A percentile compares a stretch with the other conserved stretches of the same genome.
These are phyloP conservation scores for Stygiomarasmius scandens DNA, from an alignment of 1,284 basidiomycete genomes.

Conservation along the genomic window DNA sequence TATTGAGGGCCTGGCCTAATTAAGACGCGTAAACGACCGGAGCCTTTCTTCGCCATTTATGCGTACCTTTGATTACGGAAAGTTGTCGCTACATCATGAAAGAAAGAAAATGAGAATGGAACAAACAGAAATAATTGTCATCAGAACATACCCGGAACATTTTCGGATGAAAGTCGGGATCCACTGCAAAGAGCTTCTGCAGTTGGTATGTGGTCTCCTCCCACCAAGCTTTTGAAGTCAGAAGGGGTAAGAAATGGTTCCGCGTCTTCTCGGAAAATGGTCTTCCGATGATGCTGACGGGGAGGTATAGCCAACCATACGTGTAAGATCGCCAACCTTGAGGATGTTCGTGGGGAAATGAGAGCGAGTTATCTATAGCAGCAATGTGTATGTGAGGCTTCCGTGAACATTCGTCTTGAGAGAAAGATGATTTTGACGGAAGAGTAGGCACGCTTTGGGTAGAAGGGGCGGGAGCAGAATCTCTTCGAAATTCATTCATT, in stretches of 20 bases:
- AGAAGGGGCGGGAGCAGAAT: conserved; percentile 30
- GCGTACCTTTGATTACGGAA: conserved; percentile 82
- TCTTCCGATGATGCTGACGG: conserved; percentile 81
- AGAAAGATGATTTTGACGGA: conserved; percentile 31
- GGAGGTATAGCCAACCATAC: conserved; percentile 90
- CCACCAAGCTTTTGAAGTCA: conserved; percentile 90
- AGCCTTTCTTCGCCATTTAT: background rate
- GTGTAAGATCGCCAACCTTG: conserved; percentile 89
- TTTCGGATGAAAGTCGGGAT: conserved; percentile 84
- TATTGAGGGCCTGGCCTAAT: conserved; percentile 80
- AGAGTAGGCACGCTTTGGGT: conserved; percentile 38
- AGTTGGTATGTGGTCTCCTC: conserved; percentile 82
- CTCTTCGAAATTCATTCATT: conserved; percentile 65
- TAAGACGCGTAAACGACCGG: background rate
- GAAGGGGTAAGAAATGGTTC: conserved; percentile 78
- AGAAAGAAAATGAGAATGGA: conserved; percentile 6
- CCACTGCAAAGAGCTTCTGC: conserved; percentile 75
- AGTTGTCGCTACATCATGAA: conserved; percentile 68
- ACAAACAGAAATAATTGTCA: background rate
- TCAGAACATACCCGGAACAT: conserved; percentile 71
- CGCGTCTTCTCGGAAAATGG: conserved; percentile 85
- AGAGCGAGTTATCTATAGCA: conserved; percentile 92
- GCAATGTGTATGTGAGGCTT: conserved; percentile 78
- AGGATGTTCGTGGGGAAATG: conserved; percentile 81
- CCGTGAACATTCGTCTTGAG: conserved; percentile 46